phyloP scores from a whole-genome alignment of 495 filamentous ascomycete species.

The Darksidea phi region DNA sequence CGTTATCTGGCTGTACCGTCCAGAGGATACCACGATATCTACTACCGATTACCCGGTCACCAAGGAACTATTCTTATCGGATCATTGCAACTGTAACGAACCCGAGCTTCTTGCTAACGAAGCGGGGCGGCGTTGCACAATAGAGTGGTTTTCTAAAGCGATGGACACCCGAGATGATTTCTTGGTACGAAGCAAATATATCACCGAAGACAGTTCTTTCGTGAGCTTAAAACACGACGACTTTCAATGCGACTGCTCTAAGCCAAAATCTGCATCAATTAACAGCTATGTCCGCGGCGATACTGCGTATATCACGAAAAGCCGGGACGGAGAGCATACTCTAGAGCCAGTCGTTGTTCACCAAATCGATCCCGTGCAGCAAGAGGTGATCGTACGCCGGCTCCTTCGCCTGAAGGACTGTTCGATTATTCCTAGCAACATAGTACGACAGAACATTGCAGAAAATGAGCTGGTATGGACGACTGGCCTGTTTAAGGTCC shows the following conservation, averaged over 20 bases:
- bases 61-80: conserved; percentile 73
- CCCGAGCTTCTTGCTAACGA: conserved; percentile 48
- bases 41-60: conserved; percentile 62
- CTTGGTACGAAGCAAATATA: conserved; percentile 68
- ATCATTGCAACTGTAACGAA: conserved; percentile 68
- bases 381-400: conserved; percentile 46
- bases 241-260: conserved; percentile 42
- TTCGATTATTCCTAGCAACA: conserved; percentile 29
- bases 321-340: conserved; percentile 6
- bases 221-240: conserved; percentile 52
- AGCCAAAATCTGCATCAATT: not conserved
- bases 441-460: conserved; percentile 28
- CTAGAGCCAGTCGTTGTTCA: conserved; percentile 60
- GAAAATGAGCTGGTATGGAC: conserved; percentile 69
- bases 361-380: conserved; percentile 42
- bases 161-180: conserved; percentile 46
- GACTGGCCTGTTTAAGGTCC: conserved; percentile 45
- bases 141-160: conserved; percentile 56
- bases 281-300: conserved; percentile 49
- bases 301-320: conserved; percentile 50
- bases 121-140: conserved; percentile 52
- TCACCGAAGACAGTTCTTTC: conserved; percentile 53
- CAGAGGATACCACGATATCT: conserved; percentile 64
- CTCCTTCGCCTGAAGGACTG: conserved; percentile 51
- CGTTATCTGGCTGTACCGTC: conserved; percentile 70